Evolutionary conservation across 305 asterid species (phyloP).

Genomic region (Fraxinus paxiana): DNA sequence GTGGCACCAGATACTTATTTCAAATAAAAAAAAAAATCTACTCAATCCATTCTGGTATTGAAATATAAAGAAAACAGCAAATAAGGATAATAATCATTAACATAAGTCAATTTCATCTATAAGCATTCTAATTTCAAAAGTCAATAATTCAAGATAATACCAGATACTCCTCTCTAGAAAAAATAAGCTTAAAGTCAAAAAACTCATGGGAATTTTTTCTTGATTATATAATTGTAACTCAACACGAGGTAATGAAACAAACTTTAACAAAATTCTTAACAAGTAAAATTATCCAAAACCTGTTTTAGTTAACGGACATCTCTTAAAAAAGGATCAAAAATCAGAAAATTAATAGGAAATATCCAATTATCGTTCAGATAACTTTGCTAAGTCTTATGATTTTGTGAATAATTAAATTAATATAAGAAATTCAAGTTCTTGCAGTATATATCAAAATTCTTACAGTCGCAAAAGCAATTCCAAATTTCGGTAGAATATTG

Average conservation of each 20-base stretch:
- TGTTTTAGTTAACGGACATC: neutral
- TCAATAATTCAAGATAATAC: neutral
- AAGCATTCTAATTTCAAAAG: neutral
- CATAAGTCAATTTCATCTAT: neutral
- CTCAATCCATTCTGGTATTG: constrained; percentile 15
- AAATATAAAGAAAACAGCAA: neutral
- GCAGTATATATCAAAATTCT: neutral
- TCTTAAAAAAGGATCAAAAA: neutral
- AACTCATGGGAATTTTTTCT: neutral
- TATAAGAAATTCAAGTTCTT: neutral
- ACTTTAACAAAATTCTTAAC: neutral
- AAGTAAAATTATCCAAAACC: neutral
- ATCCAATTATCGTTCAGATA: neutral
- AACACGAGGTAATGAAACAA: constrained; percentile 2
- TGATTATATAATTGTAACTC: neutral
- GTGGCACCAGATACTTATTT: constrained; percentile 26
- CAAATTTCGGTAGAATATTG: neutral
- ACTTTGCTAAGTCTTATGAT: neutral
- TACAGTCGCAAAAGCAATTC: neutral
- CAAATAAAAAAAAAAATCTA: neutral
- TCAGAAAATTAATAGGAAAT: neutral
- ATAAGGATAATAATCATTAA: neutral
- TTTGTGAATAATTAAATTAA: no score
- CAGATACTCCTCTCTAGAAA: neutral
- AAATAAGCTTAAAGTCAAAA: neutral